Evolutionary conservation across 768 basidiomycete species (phyloP), one percentile per base, ranked within the genome.

Genomic region (Lactarius evosmus): DNA sequence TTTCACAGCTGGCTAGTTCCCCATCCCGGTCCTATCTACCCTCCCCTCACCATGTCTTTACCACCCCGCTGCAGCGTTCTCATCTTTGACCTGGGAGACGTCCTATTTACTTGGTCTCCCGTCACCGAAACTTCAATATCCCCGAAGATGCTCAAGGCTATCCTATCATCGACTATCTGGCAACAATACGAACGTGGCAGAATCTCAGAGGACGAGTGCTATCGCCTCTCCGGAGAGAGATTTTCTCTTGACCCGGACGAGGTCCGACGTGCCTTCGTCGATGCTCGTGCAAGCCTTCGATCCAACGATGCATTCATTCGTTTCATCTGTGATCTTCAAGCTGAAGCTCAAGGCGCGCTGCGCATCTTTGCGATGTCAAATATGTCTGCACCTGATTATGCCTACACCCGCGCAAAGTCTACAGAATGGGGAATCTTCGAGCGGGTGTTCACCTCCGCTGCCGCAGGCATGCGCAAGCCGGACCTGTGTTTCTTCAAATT

Each of bases 291-390:
- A 32, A 81, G 83, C 14, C 72, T 85, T 12, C 71, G 75, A 46
- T 73, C 78, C 14, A 76, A 85, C 68, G 69, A 78, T 32, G 72
- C 75, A 25, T 73, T 84, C 67, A 77, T 82, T 34, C 66, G 70
- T 7, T 71, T 85, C 34, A 78, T 85, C 50, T 76, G 76, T 2
- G 77, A 82, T 52, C 74, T 85, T 44, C 81, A 80, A 65, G 66
- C 67, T 14, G 73, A 78, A 60, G 73, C 75, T 6, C 61, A 72
- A 12, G 74, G 72, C 19, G 61, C 70, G 7, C 70, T 83, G 2
- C 74, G 71, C 17, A 76, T 85, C 38, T 83, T 79, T 55, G 83
- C 82, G 33, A 83, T 84, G 81, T 84, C 82, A 44, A 86, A 86
- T 71, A 84, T 86, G 29, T 83, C 83, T 19, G 66, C 74, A 0